Evolutionary conservation across 2,329 filamentous ascomycete genomes (phyloP).

Genomic region (Diplocarpon mali): DNA sequence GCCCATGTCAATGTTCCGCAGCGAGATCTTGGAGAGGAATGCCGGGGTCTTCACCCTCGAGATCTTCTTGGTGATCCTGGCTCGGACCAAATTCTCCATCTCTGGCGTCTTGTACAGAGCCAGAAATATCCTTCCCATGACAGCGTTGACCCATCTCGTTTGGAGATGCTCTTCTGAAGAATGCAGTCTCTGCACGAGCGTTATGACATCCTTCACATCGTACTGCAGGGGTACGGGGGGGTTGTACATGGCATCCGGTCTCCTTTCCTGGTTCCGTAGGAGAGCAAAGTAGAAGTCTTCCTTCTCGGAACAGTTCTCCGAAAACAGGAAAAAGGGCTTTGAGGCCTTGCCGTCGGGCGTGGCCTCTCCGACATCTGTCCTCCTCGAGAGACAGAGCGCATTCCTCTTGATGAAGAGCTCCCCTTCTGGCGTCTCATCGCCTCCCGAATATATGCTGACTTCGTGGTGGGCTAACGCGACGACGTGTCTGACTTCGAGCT

Average conservation of each 20-base stretch:
- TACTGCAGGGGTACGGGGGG: slow-evolving; percentile 65
- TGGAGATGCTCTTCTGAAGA: slow-evolving; percentile 85
- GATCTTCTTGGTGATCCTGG: slow-evolving; percentile 93
- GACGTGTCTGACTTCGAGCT: slow-evolving; percentile 91
- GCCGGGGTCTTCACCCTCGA: slow-evolving; percentile 83
- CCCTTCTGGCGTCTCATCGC: slow-evolving; percentile 69
- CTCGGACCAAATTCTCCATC: slow-evolving; percentile 65
- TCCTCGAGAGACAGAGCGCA: slow-evolving; percentile 70
- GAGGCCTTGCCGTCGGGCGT: slow-evolving; percentile 47
- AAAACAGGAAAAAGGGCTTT: slow-evolving; percentile 88
- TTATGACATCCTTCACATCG: slow-evolving; percentile 76
- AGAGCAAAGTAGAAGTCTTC: slow-evolving; percentile 97
- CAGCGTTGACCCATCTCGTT: slow-evolving; percentile 85
- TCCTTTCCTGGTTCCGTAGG: slow-evolving; percentile 70
- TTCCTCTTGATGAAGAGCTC: slow-evolving; percentile 95
- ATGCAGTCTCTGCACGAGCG: slow-evolving; percentile 80
- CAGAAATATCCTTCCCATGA: slow-evolving; percentile 81
- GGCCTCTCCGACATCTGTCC: slow-evolving; percentile 40
- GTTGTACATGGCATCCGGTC: slow-evolving; percentile 41
- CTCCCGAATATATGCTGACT: slow-evolving; percentile 75
- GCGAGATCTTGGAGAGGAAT: slow-evolving; percentile 75
- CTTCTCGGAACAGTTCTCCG: slow-evolving; percentile 89
- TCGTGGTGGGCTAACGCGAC: slow-evolving; percentile 84
- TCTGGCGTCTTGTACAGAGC: slow-evolving; percentile 77
- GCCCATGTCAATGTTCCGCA: slow-evolving; percentile 76